Base-by-base conservation (phyloP, 2,329 filamentous ascomycete genomes). In the Penicillium sp. region DNA sequence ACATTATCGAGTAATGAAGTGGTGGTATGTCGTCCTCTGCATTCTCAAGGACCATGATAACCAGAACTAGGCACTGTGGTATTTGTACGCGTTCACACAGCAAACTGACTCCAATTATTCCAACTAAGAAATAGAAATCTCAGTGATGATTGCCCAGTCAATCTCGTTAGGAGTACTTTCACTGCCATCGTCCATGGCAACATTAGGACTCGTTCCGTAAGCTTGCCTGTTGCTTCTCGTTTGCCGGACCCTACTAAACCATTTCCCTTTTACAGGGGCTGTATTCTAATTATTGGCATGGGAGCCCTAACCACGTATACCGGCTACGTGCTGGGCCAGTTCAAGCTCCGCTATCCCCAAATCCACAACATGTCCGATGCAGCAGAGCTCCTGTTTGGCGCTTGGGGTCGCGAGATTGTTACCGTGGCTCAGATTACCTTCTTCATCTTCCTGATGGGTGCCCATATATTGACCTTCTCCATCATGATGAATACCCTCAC, bases 281-380 rank as follows among this genome's bases (percentile, higher is more conserved):
- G 85, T 3, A 78, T 88, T 54, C 75, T 86, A 53, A 83, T 86
- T 60, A 64, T 86, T 49, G 72, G 79, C 35, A 73, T 88, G 23
- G 85, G 86, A 19, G 66, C 84, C 49, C 73, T 88, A 19, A 81
- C 86, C 11, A 85, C 82, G 47, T 88, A 88, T 68, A 86, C 85
- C 0, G 85, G 86, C 50, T 86, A 83, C 69, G 80, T 87, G 3
- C 82, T 88, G 49, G 86, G 84, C 17, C 82, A 86, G 68, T 86
- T 88, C 75, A 86, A 85, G 64, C 71, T 84, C 46, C 76, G 76
- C 49, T 82, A 84, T 69, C 87, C 88, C 2, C 76, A 86, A 15
- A 82, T 91, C 49, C 83, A 86, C 57, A 87, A 86, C 71, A 90
- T 91, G 72, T 86, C 88, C 45, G 90, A 92, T 68, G 89, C 87